Conservation (phyloP, 306 rosid genomes). For the Glycine soja region DNA sequence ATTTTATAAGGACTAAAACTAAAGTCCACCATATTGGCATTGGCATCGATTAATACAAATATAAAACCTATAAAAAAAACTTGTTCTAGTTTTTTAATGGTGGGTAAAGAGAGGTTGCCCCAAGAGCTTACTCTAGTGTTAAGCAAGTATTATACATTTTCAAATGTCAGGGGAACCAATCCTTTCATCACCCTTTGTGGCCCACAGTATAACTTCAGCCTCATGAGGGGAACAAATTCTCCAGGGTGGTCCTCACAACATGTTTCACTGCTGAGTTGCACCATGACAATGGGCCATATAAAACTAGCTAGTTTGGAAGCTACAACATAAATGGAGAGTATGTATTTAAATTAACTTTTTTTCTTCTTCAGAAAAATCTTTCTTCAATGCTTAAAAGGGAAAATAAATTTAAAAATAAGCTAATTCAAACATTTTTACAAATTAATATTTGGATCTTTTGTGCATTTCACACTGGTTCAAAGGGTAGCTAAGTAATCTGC, state of each 20-base stretch:
- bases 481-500: no score
- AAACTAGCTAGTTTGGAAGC: not conserved
- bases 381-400: not conserved
- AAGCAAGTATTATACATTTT: not conserved
- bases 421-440: not conserved
- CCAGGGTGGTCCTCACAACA: not conserved
- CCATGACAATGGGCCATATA: not conserved
- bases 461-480: not conserved
- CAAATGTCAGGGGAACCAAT: not conserved
- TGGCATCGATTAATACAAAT: no score
- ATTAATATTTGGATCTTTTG: not conserved
- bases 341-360: not conserved
- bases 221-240: slow-evolving; percentile 16
- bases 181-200: not conserved
- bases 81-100: no score
- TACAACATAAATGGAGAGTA: not conserved
- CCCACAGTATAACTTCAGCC: not conserved
- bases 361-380: no score
- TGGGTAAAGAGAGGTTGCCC: no score
- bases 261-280: not conserved
- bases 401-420: not conserved
- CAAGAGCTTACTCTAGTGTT: not conserved
- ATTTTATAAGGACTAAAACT: no score
- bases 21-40: no score
- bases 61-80: no score